Base-by-base conservation (phyloP, 148 eudicot species). In the Fagopyrum tataricum region DNA sequence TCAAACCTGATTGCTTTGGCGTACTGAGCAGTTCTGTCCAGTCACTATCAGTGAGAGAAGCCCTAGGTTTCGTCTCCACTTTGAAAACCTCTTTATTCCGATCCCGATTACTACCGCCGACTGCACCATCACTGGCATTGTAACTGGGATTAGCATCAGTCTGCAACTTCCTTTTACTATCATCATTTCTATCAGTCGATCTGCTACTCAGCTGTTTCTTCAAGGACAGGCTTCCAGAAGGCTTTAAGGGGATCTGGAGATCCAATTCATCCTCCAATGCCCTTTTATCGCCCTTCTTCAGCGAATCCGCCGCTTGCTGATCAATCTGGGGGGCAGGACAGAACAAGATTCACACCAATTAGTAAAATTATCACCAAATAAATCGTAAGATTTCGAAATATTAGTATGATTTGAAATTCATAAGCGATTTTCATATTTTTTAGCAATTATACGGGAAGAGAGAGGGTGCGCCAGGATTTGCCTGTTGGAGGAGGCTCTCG, bases 301-400 rank as follows among this genome's bases (percentile, higher is more conserved):
- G 91, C 49, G 97, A 90, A 44, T 91, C 97, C 14, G 98, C 98
- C 40, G 98, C 98, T 88, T 91, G 97, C 79, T 91, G 97, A 76
- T 95, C 98, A 68, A 95, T 90, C 98, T 95, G 81, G 72, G 82
- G 20, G 20, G 70, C 78, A 44, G 12, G 1, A 31, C 13, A 43
- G 44, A 18, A 49, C 58, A 76, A 31, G 39, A 20, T 23, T 5
- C 67, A 44, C 11, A 47, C 11, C 42, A 66, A 48, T 17, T 41
- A 15, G 13, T 37, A 62, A 12, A 10, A 55, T 12, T 55, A 1
- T 20, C 61, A 56, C 62, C 20, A 11, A 43, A 51, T 12, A 23
- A 66, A 77, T 24, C 17, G 70, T 26, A 44, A 66, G 72, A 74
- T 64, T 47, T 37, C 4, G 70, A 62, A 13, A 58, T 15, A 24